A percentile compares a stretch with the other conserved stretches of the same genome.
These are phyloP conservation scores for Hirschioporus abietinus DNA, from an alignment of 768 basidiomycete species.

Conservation along the genomic window DNA sequence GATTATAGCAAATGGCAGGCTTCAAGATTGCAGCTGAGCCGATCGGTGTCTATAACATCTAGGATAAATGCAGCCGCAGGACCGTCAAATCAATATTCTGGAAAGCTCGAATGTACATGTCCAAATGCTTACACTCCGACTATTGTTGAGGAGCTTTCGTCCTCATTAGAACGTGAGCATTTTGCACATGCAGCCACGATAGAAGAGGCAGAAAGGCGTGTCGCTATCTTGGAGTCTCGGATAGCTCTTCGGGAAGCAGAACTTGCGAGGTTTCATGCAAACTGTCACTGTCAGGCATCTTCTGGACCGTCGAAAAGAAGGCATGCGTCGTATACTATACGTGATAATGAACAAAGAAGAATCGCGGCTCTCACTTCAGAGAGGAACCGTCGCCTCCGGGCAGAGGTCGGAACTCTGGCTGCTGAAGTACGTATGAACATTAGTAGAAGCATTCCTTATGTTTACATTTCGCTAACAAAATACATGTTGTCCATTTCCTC, in stretches of 20 bases:
- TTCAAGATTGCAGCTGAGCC: not conserved
- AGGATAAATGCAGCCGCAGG: not conserved
- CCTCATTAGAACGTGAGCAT: not conserved
- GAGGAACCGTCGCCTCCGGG: not conserved
- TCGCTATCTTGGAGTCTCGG: not conserved
- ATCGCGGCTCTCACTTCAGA: not conserved
- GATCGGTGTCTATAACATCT: not conserved
- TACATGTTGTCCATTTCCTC: too few relatives aligned
- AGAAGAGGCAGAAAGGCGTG: not conserved
- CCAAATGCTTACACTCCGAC: not conserved
- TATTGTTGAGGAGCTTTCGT: not conserved
- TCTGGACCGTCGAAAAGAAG: not conserved
- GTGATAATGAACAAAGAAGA: not conserved
- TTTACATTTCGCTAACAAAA: too few relatives aligned
- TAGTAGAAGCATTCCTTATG: too few relatives aligned
- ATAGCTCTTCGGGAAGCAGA: not conserved
- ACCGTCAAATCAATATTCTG: not conserved
- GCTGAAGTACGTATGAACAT: not conserved
- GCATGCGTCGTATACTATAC: not conserved
- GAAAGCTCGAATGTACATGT: not conserved
- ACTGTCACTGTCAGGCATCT: not conserved
- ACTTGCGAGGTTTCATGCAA: not conserved
- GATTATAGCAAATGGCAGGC: conserved; percentile 2
- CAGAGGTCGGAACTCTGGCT: not conserved
- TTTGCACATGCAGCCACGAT: not conserved